These are phyloP conservation scores for Zoysia pacifica DNA, from an alignment of 176 grass and related monocot genomes.

Conservation along the genomic window DNA sequence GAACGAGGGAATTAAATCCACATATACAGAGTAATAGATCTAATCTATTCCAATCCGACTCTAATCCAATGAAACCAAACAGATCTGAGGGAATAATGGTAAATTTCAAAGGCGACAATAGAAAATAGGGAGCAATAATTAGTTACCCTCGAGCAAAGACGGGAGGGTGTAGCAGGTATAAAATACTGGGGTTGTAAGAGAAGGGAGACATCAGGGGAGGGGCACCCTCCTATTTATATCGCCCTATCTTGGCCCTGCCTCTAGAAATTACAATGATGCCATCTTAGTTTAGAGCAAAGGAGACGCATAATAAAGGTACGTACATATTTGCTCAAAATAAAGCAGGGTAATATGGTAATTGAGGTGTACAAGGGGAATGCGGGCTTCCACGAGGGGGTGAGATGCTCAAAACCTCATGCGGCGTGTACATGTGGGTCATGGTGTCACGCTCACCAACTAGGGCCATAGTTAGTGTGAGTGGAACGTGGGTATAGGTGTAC, in stretches of 20 bases:
- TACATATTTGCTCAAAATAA: fast-evolving
- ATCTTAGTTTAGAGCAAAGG: fast-evolving
- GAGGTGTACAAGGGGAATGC: fast-evolving
- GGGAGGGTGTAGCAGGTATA: background rate
- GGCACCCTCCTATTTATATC: slow-evolving; percentile 27
- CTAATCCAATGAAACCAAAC: slow-evolving; percentile 29
- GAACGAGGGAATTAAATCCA: no score
- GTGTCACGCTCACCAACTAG: fast-evolving
- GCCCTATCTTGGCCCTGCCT: fast-evolving
- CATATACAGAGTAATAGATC: no score
- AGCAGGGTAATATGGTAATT: fast-evolving
- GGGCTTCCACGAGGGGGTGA: background rate
- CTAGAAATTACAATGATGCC: background rate
- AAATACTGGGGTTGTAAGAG: background rate
- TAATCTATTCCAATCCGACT: no score
- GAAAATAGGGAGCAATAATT: background rate
- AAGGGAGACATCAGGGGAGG: background rate
- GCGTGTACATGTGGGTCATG: background rate
- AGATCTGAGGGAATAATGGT: background rate
- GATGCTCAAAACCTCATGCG: background rate
- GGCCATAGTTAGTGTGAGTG: background rate
- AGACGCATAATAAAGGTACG: fast-evolving
- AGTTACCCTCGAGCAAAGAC: background rate
- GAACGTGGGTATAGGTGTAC: background rate
- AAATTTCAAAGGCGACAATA: slow-evolving; percentile 4